A percentile compares a stretch with the other conserved stretches of the same genome.
Conservation (phyloP, 169 alveolate genomes). For the Plasmodium malariae region DNA sequence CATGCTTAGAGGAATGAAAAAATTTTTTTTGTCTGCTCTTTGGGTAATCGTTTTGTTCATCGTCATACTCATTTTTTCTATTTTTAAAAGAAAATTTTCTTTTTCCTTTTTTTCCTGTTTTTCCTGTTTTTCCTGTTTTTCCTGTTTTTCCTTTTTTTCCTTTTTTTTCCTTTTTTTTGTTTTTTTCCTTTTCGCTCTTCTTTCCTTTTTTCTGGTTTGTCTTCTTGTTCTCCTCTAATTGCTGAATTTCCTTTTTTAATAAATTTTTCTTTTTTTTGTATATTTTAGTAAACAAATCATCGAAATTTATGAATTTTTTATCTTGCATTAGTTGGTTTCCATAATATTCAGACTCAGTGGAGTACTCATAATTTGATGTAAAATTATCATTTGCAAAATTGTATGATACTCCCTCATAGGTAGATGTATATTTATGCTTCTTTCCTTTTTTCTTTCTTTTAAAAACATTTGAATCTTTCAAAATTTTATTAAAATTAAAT, state of each 20-base stretch:
- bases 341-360: conserved; percentile 46
- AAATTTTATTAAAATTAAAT: conserved; percentile 15
- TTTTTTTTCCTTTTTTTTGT: background rate
- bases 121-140: too few relatives aligned
- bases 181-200: background rate
- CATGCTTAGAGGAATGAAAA: conserved; percentile 12
- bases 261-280: conserved; percentile 39
- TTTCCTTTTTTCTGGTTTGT: too few relatives aligned
- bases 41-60: background rate
- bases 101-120: background rate
- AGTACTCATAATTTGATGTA: conserved; percentile 16
- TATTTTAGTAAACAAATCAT: conserved; percentile 70
- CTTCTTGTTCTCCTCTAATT: too few relatives aligned
- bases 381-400: conserved; percentile 32
- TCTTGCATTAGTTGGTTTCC: background rate
- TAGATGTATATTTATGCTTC: background rate
- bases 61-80: background rate
- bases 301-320: conserved; percentile 46
- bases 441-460: conserved; percentile 9
- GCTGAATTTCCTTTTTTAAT: conserved; percentile 6
- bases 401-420: conserved; percentile 22
- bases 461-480: background rate
- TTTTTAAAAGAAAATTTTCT: background rate
- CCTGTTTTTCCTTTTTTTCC: background rate
- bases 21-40: background rate